These are phyloP conservation scores for Panaeolus cyanescens DNA, from an alignment of 768 basidiomycete species.

Conservation along the genomic window DNA sequence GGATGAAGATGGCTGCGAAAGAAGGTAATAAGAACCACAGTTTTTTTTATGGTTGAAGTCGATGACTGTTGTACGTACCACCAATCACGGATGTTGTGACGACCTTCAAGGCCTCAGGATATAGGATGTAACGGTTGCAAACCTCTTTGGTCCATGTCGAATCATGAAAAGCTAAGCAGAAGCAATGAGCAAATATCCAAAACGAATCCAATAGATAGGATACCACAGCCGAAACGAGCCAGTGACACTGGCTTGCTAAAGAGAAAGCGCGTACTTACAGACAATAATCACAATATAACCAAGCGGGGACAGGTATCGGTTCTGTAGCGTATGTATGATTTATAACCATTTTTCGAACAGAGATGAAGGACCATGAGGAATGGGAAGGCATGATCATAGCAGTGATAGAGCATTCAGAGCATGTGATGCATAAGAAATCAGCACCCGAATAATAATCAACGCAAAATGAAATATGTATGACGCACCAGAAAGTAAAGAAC, in stretches of 20 bases:
- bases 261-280: conserved; percentile 27
- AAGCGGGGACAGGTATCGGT: conserved; percentile 37
- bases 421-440: too few relatives aligned
- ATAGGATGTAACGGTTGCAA: conserved; percentile 34
- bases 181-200: neutral
- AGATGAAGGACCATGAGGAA: neutral
- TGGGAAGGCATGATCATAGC: neutral
- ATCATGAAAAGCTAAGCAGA: conserved; percentile 29
- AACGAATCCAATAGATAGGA: too few relatives aligned
- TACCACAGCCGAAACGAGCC: too few relatives aligned
- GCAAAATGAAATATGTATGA: neutral
- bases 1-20: conserved; percentile 28
- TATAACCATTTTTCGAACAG: too few relatives aligned
- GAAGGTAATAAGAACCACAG: neutral
- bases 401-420: neutral
- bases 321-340: conserved; percentile 20
- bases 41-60: neutral
- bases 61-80: too few relatives aligned
- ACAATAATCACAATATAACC: conserved; percentile 36
- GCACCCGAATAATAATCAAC: too few relatives aligned
- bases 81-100: conserved; percentile 33
- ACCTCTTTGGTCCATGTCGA: conserved; percentile 29
- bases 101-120: conserved; percentile 35
- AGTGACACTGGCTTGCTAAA: too few relatives aligned
- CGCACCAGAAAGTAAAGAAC: conserved; percentile 31